Evolutionary conservation across 2,329 filamentous ascomycete genomes (phyloP), one percentile per base, ranked within the genome.

Genomic region (Xylaria sp.): DNA sequence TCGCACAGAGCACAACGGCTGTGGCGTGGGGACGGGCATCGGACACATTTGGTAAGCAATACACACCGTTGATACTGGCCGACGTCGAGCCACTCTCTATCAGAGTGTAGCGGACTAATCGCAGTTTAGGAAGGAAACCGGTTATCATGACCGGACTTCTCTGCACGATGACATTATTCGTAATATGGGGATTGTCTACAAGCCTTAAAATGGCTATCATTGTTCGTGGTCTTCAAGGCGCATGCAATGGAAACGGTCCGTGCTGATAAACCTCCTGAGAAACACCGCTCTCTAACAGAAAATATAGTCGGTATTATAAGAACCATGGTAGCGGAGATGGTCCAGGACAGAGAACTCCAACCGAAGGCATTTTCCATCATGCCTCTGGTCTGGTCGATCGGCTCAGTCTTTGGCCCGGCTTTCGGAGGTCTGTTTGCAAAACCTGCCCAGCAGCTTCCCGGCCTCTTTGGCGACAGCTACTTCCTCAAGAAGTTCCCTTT

Each of bases 311-410:
- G 96, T 1, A 98, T 98, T 69, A 91, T 98, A 71, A 84, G 94
- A 72, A 97, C 93, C 17, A 93, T 96, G 82, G 94, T 98, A 1
- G 95, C 95, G 0, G 95, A 98, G 79, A 90, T 98, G 86, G 94
- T 97, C 1, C 92, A 93, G 0, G 90, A 96, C 78, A 93, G 88
- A 78, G 92, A 94, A 76, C 84, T 97, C 6, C 95, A 98, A 76
- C 94, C 95, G 0, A 85, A 89, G 61, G 96, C 96, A 0, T 98
- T 98, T 79, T 94, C 91, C 71, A 85, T 98, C 54, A 98, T 98
- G 94, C 95, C 95, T 3, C 82, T 98, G 17, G 92, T 88, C 36
- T 98, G 93, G 92, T 94, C 90, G 11, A 83, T 98, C 61, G 95
- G 95, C 0, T 92, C 90, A 42, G 93, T 97, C 45, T 92, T 97